Evolutionary conservation across 176 grass and related monocot genomes (phyloP).

Genomic region (Neostapfia colusana): DNA sequence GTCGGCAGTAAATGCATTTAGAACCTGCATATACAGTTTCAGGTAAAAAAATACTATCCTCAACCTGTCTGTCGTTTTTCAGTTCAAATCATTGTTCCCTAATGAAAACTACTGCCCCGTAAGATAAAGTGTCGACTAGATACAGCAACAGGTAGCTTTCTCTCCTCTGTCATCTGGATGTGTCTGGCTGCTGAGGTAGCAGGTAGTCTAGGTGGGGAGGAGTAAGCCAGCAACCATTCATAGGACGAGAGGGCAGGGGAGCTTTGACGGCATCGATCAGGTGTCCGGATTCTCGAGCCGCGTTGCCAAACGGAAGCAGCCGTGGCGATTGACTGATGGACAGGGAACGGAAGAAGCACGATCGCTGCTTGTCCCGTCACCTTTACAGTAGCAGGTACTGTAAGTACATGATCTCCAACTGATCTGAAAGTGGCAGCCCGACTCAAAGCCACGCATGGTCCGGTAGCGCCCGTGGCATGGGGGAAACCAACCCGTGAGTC

Average conservation of each 20-base stretch:
- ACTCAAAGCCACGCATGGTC: neutral
- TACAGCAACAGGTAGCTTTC: neutral
- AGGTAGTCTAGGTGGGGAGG: neutral
- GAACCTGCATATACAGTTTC: neutral
- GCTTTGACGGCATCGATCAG: neutral
- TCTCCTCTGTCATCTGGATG: neutral
- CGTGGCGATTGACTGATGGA: neutral
- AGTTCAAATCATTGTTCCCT: neutral
- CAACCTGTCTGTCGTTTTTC: neutral
- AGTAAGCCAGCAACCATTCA: neutral
- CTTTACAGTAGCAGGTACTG: neutral
- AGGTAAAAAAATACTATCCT: neutral
- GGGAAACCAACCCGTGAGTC: neutral
- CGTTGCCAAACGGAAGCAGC: neutral
- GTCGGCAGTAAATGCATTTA: neutral
- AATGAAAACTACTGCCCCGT: neutral
- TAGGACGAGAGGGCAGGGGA: neutral
- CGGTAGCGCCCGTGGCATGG: neutral
- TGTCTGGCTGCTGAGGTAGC: neutral
- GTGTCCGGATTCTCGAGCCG: neutral
- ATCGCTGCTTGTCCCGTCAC: neutral
- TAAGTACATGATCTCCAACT: neutral
- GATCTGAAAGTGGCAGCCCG: neutral
- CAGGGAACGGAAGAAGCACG: neutral
- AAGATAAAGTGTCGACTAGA: neutral